Conservation (phyloP, 2,329 filamentous ascomycete genomes). For the Cadophora malorum region DNA sequence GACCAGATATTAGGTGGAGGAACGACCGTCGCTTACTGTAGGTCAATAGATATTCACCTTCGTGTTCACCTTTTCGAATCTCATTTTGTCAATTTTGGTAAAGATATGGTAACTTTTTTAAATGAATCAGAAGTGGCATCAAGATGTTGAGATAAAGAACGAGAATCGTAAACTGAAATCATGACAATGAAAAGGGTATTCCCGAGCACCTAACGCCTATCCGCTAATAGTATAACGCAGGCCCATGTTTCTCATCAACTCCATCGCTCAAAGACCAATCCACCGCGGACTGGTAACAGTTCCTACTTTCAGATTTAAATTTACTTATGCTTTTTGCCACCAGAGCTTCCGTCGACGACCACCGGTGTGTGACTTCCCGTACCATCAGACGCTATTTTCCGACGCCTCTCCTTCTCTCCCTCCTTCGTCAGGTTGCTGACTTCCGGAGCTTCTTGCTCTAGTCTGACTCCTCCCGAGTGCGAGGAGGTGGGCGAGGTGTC, state of each 20-base stretch:
- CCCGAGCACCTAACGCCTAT: too few species aligned
- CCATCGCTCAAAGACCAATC: neutral
- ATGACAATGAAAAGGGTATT: neutral
- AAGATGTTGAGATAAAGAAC: neutral
- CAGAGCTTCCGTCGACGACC: constrained; percentile 20
- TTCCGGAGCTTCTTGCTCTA: neutral
- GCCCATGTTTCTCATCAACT: neutral
- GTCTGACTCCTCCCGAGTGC: too few species aligned
- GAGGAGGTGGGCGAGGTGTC: neutral
- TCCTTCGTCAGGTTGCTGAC: constrained; percentile 11
- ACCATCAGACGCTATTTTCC: neutral
- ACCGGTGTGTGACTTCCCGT: constrained; percentile 1
- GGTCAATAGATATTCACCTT: too few species aligned
- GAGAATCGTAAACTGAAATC: neutral
- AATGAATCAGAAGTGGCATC: neutral
- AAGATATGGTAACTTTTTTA: too few species aligned
- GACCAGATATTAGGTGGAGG: too few species aligned
- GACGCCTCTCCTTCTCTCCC: constrained; percentile 12
- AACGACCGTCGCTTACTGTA: too few species aligned
- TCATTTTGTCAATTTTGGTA: too few species aligned
- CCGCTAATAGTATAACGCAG: neutral
- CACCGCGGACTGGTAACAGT: neutral
- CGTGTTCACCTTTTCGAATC: too few species aligned
- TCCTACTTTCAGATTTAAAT: neutral
- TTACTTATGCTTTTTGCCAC: neutral